Evolutionary conservation across 2,329 filamentous ascomycete genomes (phyloP).

Genomic region (Dothistroma pini): DNA sequence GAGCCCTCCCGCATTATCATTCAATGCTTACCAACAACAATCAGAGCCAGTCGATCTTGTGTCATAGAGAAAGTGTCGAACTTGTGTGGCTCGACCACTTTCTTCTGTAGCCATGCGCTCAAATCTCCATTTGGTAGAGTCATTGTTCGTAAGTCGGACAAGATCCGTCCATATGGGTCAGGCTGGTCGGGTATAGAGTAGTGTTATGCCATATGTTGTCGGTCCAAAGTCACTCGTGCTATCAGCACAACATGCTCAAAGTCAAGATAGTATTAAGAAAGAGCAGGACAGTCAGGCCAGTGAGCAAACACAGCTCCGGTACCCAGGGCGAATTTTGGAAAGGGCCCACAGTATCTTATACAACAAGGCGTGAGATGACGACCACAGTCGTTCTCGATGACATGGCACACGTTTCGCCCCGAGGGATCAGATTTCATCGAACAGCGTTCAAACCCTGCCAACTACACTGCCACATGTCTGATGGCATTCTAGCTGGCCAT

Average conservation of each 20-base stretch:
- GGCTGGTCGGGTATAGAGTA: not conserved
- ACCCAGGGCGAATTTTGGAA: not conserved
- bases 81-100: constrained; percentile 1
- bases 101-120: not conserved
- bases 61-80: constrained; percentile 8
- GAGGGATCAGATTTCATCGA: not conserved
- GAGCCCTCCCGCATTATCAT: not conserved
- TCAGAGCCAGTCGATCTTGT: constrained; percentile 7
- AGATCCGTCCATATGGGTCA: not conserved
- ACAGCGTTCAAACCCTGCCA: not conserved
- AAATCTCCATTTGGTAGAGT: constrained; percentile 4
- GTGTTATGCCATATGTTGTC: not conserved
- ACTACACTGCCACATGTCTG: not conserved
- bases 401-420: not conserved
- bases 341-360: constrained; percentile 1
- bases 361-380: not conserved
- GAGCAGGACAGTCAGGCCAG: not conserved
- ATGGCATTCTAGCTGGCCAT: not conserved
- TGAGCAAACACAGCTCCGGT: not conserved
- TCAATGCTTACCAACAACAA: constrained; percentile 4
- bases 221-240: not conserved
- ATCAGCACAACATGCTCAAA: not conserved
- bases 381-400: not conserved
- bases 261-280: not conserved
- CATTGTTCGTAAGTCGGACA: not conserved